Evolutionary conservation across 2,329 filamentous ascomycete genomes (phyloP).

Genomic region (Neopestalotiopsis sp.): DNA sequence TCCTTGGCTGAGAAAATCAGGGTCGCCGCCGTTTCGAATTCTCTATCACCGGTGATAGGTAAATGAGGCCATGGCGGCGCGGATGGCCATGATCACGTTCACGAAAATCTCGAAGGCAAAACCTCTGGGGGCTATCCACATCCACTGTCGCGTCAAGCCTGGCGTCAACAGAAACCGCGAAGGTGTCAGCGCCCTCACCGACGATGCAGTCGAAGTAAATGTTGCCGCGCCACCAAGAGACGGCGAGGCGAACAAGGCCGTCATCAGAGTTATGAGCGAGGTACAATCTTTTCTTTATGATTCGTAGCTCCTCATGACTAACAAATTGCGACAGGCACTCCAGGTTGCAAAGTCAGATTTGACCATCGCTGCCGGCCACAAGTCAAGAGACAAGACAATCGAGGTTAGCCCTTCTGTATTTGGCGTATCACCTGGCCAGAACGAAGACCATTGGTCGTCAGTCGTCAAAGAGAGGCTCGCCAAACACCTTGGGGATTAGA

Average conservation of each 20-base stretch:
- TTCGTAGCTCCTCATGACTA: not conserved
- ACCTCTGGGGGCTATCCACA: slow-evolving; percentile 53
- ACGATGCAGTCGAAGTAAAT: slow-evolving; percentile 66
- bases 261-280: slow-evolving; percentile 66
- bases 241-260: slow-evolving; percentile 73
- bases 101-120: slow-evolving; percentile 48
- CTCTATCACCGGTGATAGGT: too few relatives aligned
- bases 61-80: slow-evolving; percentile 37
- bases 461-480: not conserved
- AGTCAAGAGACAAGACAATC: slow-evolving; percentile 69
- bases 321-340: slow-evolving; percentile 50
- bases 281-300: slow-evolving; percentile 40
- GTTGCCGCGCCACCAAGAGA: slow-evolving; percentile 70
- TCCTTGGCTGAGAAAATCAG: not conserved
- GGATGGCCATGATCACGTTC: slow-evolving; percentile 52
- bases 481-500: not conserved
- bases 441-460: not conserved
- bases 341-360: slow-evolving; percentile 68
- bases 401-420: slow-evolving; percentile 11
- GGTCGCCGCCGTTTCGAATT: not conserved
- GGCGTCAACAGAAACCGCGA: slow-evolving; percentile 66
- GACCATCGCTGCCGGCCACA: slow-evolving; percentile 66
- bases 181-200: slow-evolving; percentile 62
- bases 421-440: not conserved
- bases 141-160: slow-evolving; percentile 72